Base-by-base conservation (phyloP, 73 alveolate genomes). In the Paramecium sexaurelia region DNA sequence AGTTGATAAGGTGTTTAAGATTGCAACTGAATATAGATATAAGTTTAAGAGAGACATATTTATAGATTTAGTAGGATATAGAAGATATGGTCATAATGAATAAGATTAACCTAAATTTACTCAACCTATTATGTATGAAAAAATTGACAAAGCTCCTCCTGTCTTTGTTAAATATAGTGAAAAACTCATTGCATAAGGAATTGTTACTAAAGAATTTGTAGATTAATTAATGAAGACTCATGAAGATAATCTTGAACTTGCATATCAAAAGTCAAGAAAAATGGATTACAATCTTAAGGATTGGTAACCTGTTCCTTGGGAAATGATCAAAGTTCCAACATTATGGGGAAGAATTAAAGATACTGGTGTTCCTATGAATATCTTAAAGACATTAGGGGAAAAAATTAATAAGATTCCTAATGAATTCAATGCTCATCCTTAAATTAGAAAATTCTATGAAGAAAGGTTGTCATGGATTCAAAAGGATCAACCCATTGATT, bases 21-120 rank as follows among this genome's bases (percentile, higher is more conserved):
- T 95, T 7, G 98, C 99, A 5, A 95, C 92, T 6, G 85, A 94
- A 47, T 96, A 94, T 47, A 93, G 96, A 95, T 51, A 95, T 92
- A 67, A 92, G 41, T 92, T 87, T 83, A 78, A 85, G 67, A 95
- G 94, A 82, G 98, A 96, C 75, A 91, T 96, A 66, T 51, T 95
- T 61, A 57, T 95, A 15, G 99, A 96, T 83, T 91, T 94, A 92
- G 91, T 94, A 47, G 88, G 89, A 10, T 96, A 84, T 91, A 71
- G 97, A 61, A 95, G 93, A 92, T 95, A 95, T 71, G 97, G 99
- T 5, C 98, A 95, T 75, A 96, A 95, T 85, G 99, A 95, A 56
- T 96, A 93, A 26, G 97, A 96, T 88, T 94, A 93, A 90, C 97
- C 98, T 37, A 75, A 93, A 13, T 95, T 94, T 47, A 95, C 98